A percentile compares a stretch with the other conserved stretches of the same genome.
Evolutionary conservation across 2,329 filamentous ascomycete genomes (phyloP).

Genomic region (Botryosphaeria dothidea): DNA sequence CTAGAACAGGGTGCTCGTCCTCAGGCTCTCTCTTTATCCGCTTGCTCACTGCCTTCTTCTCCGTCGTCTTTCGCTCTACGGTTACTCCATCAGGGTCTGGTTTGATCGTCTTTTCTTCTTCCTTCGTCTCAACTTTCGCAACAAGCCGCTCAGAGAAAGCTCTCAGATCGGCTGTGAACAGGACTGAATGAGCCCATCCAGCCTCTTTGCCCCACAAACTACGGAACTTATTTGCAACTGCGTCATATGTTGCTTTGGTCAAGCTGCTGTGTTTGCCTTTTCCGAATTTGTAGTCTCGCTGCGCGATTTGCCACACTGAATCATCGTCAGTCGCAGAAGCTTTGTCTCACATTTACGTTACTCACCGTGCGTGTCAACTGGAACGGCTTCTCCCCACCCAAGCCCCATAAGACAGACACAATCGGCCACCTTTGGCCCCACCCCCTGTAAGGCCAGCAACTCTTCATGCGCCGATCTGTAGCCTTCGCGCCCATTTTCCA

Average conservation of each 20-base stretch:
- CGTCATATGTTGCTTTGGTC: slow-evolving; percentile 85
- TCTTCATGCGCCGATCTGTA: slow-evolving; percentile 81
- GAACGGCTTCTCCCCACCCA: slow-evolving; percentile 92
- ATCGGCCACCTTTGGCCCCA: slow-evolving; percentile 95
- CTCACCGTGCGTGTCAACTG: slow-evolving; percentile 84
- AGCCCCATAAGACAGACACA: slow-evolving; percentile 96
- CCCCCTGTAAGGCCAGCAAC: slow-evolving; percentile 77
- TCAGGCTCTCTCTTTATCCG: slow-evolving; percentile 45
- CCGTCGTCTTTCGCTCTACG: slow-evolving; percentile 20
- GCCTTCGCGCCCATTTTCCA: slow-evolving; percentile 57
- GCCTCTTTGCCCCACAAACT: slow-evolving; percentile 89
- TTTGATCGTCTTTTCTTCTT: slow-evolving; percentile 36
- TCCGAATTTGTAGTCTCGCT: slow-evolving; percentile 91
- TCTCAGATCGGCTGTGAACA: slow-evolving; percentile 90
- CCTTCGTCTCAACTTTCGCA: slow-evolving; percentile 51
- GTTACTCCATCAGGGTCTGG: slow-evolving; percentile 15
- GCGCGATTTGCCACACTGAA: slow-evolving; percentile 92
- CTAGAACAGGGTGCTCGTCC: slow-evolving; percentile 39
- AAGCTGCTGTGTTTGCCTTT: slow-evolving; percentile 80
- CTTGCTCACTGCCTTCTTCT: slow-evolving; percentile 31
- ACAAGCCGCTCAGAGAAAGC: slow-evolving; percentile 73
- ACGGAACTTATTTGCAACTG: slow-evolving; percentile 87
- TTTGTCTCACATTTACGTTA: neutral
- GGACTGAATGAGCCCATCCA: slow-evolving; percentile 95
- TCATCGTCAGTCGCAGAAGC: neutral